Percentiles rank a stretch among this genome's conserved stretches.
Conservation (phyloP, 306 rosid species). For the Prunus salicina region DNA sequence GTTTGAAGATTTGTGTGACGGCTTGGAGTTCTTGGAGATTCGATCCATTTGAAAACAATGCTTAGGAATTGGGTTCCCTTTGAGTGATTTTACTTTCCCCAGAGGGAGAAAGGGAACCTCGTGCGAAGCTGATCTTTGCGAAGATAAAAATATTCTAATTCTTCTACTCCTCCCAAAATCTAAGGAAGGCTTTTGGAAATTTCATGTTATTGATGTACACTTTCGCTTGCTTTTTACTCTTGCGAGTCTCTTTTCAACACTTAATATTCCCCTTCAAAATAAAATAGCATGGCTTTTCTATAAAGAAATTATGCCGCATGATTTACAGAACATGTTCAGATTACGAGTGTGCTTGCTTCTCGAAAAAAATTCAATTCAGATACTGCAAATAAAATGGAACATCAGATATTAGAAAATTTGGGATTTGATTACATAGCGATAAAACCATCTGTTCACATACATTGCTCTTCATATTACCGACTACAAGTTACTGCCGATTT, state of each 20-base stretch:
- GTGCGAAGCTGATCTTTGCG: conserved; percentile 34
- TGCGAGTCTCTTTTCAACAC: background rate
- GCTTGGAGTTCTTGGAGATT: conserved; percentile 24
- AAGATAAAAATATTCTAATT: conserved; percentile 44
- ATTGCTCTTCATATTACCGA: conserved; percentile 17
- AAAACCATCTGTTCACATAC: conserved; percentile 22
- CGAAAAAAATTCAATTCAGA: background rate
- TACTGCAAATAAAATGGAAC: background rate
- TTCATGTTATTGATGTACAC: background rate
- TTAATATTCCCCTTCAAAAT: conserved; percentile 14
- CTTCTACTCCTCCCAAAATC: conserved; percentile 16
- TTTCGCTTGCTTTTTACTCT: background rate
- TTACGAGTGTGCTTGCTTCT: background rate
- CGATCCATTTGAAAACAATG: conserved; percentile 22
- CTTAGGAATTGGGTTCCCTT: conserved; percentile 41
- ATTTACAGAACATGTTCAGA: background rate
- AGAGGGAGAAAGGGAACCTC: conserved; percentile 14
- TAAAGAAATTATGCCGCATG: conserved; percentile 10
- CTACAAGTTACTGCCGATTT: conserved; percentile 42
- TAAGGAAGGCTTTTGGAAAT: conserved; percentile 1
- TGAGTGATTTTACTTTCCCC: conserved; percentile 12
- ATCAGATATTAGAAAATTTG: background rate
- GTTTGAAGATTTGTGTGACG: conserved; percentile 20
- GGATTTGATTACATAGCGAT: conserved; percentile 25
- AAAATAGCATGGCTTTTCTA: conserved; percentile 14